A percentile compares a stretch with the other conserved stretches of the same genome.
Conservation (phyloP, 768 basidiomycete genomes). For the Wakefieldia striispora region DNA sequence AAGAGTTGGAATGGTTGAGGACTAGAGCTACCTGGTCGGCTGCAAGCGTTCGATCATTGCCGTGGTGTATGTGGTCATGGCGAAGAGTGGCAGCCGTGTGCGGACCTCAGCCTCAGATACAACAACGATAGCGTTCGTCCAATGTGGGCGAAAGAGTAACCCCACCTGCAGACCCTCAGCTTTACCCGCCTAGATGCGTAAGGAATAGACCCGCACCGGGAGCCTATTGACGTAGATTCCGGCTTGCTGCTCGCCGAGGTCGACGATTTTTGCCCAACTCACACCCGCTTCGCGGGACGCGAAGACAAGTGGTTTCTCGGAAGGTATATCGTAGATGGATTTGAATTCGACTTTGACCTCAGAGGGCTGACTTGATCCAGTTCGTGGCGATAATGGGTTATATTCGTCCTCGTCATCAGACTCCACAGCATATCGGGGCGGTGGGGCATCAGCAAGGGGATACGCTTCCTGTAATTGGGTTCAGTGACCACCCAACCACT, state of each 20-base stretch:
- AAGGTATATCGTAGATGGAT: conserved; percentile 31
- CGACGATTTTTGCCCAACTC: conserved; percentile 50
- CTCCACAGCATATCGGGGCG: conserved; percentile 61
- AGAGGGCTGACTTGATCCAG: conserved; percentile 9
- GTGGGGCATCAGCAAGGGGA: conserved; percentile 53
- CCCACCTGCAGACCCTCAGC: conserved; percentile 41
- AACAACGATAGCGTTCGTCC: conserved; percentile 46
- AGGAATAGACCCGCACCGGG: conserved; percentile 36
- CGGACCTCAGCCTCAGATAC: conserved; percentile 51
- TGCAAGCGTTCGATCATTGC: conserved; percentile 41
- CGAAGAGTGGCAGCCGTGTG: conserved; percentile 44
- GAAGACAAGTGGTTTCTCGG: conserved; percentile 38
- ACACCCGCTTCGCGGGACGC: conserved; percentile 46
- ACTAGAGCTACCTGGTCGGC: conserved; percentile 42
- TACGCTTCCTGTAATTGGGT: conserved; percentile 44
- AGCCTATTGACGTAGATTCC: conserved; percentile 43
- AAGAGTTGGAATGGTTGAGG: neutral
- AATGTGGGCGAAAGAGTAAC: conserved; percentile 46
- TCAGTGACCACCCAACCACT: neutral
- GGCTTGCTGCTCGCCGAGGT: conserved; percentile 52
- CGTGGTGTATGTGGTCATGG: conserved; percentile 49
- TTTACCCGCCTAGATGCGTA: neutral
- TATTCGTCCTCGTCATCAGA: conserved; percentile 70
- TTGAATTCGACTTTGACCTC: conserved; percentile 37
- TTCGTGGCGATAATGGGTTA: conserved; percentile 36